Evolutionary conservation across 2,329 filamentous ascomycete genomes (phyloP).

Genomic region (Beauveria pseudobassiana): DNA sequence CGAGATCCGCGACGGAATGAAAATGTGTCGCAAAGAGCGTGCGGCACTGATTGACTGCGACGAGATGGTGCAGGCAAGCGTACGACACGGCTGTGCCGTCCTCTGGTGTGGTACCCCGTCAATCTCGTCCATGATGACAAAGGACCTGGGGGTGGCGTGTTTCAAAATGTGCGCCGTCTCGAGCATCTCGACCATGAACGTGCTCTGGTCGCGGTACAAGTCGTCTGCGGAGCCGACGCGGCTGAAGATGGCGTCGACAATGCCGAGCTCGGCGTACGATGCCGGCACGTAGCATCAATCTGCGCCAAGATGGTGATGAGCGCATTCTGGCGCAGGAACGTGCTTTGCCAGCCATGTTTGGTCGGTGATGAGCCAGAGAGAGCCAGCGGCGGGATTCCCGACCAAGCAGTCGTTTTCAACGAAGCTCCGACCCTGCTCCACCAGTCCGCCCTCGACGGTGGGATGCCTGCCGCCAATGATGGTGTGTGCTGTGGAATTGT

Average conservation of each 20-base stretch:
- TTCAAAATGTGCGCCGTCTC: constrained; percentile 89
- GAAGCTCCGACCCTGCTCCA: constrained; percentile 72
- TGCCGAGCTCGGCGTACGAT: constrained; percentile 72
- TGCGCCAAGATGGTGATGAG: constrained; percentile 91
- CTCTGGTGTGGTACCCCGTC: constrained; percentile 85
- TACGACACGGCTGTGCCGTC: constrained; percentile 88
- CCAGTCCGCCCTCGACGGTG: constrained; percentile 79
- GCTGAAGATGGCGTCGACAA: constrained; percentile 95
- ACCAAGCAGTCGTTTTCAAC: constrained; percentile 80
- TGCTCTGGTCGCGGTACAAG: constrained; percentile 89
- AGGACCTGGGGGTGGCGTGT: constrained; percentile 72
- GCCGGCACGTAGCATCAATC: constrained; percentile 86
- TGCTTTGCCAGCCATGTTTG: constrained; percentile 99
- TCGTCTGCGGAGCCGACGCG: constrained; percentile 92
- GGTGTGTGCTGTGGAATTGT: constrained; percentile 56
- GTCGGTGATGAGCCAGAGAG: constrained; percentile 62
- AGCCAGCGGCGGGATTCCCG: constrained; percentile 56
- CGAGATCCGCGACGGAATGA: constrained; percentile 75
- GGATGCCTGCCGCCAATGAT: constrained; percentile 85
- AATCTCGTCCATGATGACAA: constrained; percentile 98
- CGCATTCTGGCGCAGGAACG: constrained; percentile 91
- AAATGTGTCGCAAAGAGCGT: constrained; percentile 95
- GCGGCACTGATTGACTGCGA: constrained; percentile 67
- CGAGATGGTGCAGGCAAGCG: constrained; percentile 78
- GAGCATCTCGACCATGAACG: constrained; percentile 99